Conservation (phyloP, 2,329 filamentous ascomycete genomes). For the Botryosphaeria dothidea region DNA sequence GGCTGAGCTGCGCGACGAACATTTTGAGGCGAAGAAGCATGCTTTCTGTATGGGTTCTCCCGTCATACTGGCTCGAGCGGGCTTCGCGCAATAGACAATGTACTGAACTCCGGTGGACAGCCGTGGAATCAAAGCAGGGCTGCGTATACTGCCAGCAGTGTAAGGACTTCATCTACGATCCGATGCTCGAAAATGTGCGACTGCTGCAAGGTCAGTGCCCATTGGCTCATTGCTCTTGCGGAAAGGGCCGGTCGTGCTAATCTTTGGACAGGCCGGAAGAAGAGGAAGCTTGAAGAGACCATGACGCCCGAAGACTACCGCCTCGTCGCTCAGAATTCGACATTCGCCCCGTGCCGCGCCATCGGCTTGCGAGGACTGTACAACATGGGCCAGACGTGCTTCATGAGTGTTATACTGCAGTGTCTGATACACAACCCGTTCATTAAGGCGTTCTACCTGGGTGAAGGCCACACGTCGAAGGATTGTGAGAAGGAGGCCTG, state of each 20-base stretch:
- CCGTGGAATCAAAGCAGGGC: conserved; percentile 75
- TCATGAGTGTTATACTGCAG: conserved; percentile 95
- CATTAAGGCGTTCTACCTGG: conserved; percentile 87
- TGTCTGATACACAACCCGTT: conserved; percentile 92
- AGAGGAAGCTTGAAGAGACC: conserved; percentile 75
- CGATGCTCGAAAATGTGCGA: conserved; percentile 74
- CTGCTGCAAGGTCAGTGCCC: conserved; percentile 63
- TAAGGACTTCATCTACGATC: conserved; percentile 80
- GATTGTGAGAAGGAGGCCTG: conserved; percentile 66
- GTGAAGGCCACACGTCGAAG: conserved; percentile 79
- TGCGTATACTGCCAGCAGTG: conserved; percentile 79
- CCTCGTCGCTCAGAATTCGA: conserved; percentile 77
- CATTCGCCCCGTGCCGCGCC: conserved; percentile 77
- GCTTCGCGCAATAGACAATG: conserved; percentile 1
- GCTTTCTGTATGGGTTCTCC: conserved; percentile 63
- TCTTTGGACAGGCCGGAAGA: conserved; percentile 51
- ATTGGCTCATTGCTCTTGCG: not conserved
- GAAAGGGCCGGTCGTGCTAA: not conserved
- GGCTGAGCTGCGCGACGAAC: conserved; percentile 65
- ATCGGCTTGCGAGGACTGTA: conserved; percentile 90
- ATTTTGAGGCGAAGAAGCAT: conserved; percentile 70
- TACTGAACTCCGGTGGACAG: conserved; percentile 45
- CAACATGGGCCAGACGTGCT: conserved; percentile 98
- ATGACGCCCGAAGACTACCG: conserved; percentile 65
- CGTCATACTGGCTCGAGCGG: not conserved